These are phyloP conservation scores for Colletotrichum musae DNA, from an alignment of 2,329 filamentous ascomycete species.

Conservation along the genomic window DNA sequence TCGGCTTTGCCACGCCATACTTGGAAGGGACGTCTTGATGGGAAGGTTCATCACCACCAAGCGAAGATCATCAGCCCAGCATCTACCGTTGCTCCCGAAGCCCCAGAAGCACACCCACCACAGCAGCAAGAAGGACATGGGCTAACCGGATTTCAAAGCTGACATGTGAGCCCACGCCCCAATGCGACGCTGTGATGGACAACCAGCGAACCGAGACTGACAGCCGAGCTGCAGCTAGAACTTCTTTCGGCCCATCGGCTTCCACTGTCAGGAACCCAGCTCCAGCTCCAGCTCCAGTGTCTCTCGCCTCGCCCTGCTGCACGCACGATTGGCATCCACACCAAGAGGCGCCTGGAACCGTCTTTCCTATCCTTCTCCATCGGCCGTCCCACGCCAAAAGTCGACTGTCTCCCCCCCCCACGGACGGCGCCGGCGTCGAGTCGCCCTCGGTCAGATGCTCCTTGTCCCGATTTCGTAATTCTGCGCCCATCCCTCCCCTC, in stretches of 20 bases:
- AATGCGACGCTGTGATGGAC: slow-evolving; percentile 8
- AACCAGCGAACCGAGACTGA: slow-evolving; percentile 7
- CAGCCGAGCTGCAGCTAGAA: slow-evolving; percentile 24
- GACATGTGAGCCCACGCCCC: slow-evolving; percentile 20
- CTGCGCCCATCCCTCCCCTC: neutral
- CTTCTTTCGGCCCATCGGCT: slow-evolving; percentile 17
- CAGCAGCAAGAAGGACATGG: neutral
- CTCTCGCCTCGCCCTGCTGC: neutral
- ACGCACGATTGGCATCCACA: slow-evolving; percentile 16
- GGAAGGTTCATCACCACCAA: too few relatives aligned
- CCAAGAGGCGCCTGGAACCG: neutral
- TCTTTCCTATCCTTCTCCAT: neutral
- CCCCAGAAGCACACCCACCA: slow-evolving; percentile 6
- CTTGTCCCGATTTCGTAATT: slow-evolving; percentile 24
- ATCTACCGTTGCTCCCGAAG: neutral
- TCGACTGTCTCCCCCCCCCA: too few relatives aligned
- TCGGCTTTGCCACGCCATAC: slow-evolving; percentile 4
- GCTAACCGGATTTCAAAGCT: slow-evolving; percentile 4
- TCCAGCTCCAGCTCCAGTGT: too few relatives aligned
- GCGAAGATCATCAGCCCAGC: slow-evolving; percentile 11
- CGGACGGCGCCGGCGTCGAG: too few relatives aligned
- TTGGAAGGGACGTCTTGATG: neutral
- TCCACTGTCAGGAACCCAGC: neutral
- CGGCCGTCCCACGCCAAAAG: too few relatives aligned
- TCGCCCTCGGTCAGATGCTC: neutral